Evolutionary conservation across 306 rosid species (phyloP).

Genomic region (Styphnolobium japonicum): DNA sequence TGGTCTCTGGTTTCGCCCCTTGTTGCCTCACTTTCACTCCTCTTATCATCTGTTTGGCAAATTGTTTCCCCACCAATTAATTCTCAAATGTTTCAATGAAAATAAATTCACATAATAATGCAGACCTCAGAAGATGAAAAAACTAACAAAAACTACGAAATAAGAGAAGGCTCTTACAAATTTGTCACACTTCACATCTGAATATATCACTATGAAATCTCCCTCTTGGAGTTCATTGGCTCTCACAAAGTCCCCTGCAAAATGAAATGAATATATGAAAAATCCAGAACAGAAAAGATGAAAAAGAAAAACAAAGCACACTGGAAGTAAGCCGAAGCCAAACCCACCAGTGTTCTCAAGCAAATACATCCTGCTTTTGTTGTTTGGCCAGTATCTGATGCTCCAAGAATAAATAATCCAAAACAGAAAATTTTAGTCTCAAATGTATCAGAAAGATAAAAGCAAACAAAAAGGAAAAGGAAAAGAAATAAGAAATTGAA

Average conservation of each 20-base stretch:
- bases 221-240: conserved; percentile 99
- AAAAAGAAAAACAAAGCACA: not conserved
- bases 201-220: conserved; percentile 92
- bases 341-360: conserved; percentile 90
- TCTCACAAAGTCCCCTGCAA: conserved; percentile 87
- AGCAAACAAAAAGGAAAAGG: not conserved
- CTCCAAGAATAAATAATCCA: conserved; percentile 40
- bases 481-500: not conserved
- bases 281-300: not conserved
- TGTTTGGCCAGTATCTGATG: conserved; percentile 98
- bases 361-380: conserved; percentile 98
- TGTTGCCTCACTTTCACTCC: conserved; percentile 92
- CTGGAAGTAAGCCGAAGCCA: not conserved
- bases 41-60: conserved; percentile 67
- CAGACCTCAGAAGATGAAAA: not conserved
- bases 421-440: conserved; percentile 26
- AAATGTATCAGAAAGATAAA: not conserved
- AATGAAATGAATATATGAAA: not conserved
- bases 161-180: conserved; percentile 44
- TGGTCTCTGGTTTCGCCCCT: conserved; percentile 64
- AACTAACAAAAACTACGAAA: not conserved
- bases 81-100: not conserved
- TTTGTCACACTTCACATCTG: conserved; percentile 88
- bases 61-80: not conserved
- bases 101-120: not conserved